These are phyloP conservation scores for Penicillium hordei DNA, from an alignment of 2,329 filamentous ascomycete genomes.

Conservation along the genomic window DNA sequence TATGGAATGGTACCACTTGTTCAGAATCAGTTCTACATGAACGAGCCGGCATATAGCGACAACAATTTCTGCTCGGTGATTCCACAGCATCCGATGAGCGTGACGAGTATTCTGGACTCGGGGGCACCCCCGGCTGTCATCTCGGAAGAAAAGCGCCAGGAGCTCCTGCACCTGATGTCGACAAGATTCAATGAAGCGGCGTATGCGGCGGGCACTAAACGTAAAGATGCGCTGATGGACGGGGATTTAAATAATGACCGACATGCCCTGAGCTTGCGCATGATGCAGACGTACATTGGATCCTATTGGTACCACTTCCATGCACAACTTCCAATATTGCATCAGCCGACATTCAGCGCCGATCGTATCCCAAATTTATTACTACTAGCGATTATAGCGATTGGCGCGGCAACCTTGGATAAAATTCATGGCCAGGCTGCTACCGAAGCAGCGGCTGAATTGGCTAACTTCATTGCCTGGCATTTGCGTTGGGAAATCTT, in stretches of 20 bases:
- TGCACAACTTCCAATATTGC: constrained; percentile 88
- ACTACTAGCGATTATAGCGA: constrained; percentile 84
- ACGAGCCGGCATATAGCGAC: constrained; percentile 50
- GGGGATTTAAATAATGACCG: constrained; percentile 67
- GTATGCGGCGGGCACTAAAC: constrained; percentile 69
- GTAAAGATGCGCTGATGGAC: constrained; percentile 74
- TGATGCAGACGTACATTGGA: constrained; percentile 93
- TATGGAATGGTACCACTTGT: constrained; percentile 48
- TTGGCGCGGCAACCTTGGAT: constrained; percentile 87
- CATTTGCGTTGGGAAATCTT: constrained; percentile 96
- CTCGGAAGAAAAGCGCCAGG: constrained; percentile 82
- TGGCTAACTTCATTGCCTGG: constrained; percentile 89
- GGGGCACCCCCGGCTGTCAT: constrained; percentile 75
- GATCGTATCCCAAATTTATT: constrained; percentile 83
- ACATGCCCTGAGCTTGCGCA: constrained; percentile 75
- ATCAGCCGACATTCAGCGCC: constrained; percentile 89
- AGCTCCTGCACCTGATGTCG: constrained; percentile 78
- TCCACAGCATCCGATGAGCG: constrained; percentile 80
- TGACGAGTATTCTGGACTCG: constrained; percentile 80
- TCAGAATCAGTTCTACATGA: constrained; percentile 53
- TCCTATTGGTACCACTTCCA: constrained; percentile 97
- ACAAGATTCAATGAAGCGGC: constrained; percentile 79
- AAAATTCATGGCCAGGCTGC: constrained; percentile 73
- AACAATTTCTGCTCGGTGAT: constrained; percentile 50
- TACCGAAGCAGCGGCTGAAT: constrained; percentile 72